These are phyloP conservation scores for Odontarrhena argentea DNA, from an alignment of 345 rosid species.

Conservation along the genomic window DNA sequence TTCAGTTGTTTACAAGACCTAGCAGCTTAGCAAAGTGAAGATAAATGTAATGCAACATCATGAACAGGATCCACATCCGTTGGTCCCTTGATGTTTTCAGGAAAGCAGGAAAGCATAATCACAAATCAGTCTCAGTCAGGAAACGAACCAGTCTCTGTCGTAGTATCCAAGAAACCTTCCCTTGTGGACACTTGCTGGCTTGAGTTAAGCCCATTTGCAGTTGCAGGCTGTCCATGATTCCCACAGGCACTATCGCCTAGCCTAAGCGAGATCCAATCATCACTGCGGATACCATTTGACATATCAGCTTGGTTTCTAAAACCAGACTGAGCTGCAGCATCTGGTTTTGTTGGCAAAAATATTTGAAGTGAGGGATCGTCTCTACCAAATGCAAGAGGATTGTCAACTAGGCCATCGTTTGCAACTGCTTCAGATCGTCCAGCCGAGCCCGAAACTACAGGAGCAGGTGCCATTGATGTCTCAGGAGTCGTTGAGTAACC, in stretches of 20 bases:
- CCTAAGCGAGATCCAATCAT: conserved; percentile 93
- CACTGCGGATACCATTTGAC: conserved; percentile 71
- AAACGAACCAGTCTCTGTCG: conserved; percentile 81
- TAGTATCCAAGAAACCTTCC: conserved; percentile 53
- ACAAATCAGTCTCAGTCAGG: conserved; percentile 31
- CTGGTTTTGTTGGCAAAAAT: conserved; percentile 85
- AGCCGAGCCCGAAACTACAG: conserved; percentile 54
- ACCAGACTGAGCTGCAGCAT: conserved; percentile 60
- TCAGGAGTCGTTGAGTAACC: conserved; percentile 66
- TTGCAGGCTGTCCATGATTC: conserved; percentile 50
- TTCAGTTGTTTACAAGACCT: conserved; percentile 31
- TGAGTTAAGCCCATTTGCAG: conserved; percentile 56
- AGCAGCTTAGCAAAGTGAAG: conserved; percentile 6
- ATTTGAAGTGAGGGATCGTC: conserved; percentile 94
- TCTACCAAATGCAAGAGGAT: conserved; percentile 71
- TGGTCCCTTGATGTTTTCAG: conserved; percentile 9
- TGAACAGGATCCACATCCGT: conserved; percentile 17
- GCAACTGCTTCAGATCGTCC: conserved; percentile 54
- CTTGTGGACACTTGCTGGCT: conserved; percentile 58
- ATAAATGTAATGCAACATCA: conserved; percentile 23
- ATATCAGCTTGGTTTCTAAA: conserved; percentile 64
- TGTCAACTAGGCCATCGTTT: conserved; percentile 75
- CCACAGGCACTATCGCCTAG: conserved; percentile 75
- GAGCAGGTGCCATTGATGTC: conserved; percentile 48
- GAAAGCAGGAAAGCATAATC: not conserved